Evolutionary conservation across 1,284 basidiomycete species (phyloP).

Genomic region (Golubevia sp.): DNA sequence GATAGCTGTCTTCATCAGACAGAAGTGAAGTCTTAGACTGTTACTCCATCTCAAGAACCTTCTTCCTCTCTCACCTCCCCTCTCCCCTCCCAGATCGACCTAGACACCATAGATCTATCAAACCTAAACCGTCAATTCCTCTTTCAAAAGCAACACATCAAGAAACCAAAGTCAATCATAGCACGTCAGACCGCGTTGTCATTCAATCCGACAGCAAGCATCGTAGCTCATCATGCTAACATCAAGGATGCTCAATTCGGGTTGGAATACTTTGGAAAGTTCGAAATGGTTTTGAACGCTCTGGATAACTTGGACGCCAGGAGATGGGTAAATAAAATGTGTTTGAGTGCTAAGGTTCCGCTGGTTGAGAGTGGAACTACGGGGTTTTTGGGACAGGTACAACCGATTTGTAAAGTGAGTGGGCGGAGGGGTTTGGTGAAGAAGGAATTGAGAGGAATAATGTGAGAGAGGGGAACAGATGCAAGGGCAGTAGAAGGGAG

Average conservation of each 20-base stretch:
- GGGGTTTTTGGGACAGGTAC: conserved; percentile 81
- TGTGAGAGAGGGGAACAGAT: too few relatives aligned
- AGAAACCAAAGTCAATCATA: conserved; percentile 91
- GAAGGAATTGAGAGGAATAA: too few relatives aligned
- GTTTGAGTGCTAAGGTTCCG: conserved; percentile 85
- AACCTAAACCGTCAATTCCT: conserved; percentile 98
- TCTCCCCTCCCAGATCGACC: conserved; percentile 69
- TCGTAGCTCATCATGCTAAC: conserved; percentile 89
- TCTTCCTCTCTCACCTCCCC: not conserved
- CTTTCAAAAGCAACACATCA: conserved; percentile 95
- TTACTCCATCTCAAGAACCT: not conserved
- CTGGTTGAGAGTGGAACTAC: conserved; percentile 96
- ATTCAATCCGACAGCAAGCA: conserved; percentile 89
- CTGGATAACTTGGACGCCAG: conserved; percentile 75
- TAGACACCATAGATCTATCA: conserved; percentile 98
- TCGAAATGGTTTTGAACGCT: conserved; percentile 93
- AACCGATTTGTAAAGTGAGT: conserved; percentile 66
- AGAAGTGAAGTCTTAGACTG: not conserved
- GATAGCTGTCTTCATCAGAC: not conserved
- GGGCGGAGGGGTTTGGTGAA: not conserved
- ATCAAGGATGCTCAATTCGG: conserved; percentile 94
- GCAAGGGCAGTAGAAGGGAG: too few relatives aligned
- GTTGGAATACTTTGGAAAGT: conserved; percentile 82
- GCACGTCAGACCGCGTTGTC: conserved; percentile 84
- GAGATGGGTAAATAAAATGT: conserved; percentile 82